Base-by-base conservation (phyloP, 2,329 filamentous ascomycete genomes). In the Amylocarpus encephaloides region DNA sequence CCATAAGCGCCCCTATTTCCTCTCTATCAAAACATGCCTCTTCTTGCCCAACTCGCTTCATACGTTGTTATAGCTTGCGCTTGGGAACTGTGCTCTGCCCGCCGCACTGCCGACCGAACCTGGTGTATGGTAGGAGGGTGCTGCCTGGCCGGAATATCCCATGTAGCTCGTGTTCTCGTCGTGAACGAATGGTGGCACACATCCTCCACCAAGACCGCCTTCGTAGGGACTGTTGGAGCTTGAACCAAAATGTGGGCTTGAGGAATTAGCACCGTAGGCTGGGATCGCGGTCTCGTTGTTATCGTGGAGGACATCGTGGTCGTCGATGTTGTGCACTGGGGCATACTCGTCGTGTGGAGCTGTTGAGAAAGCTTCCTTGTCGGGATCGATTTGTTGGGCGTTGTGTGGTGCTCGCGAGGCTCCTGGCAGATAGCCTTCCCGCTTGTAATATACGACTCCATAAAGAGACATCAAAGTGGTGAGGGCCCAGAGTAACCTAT, bases 341-440 rank as follows among this genome's bases (percentile, higher is more conserved):
- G 80, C 78, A 61, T 85, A 85, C 39, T 84, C 81, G 56, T 85
- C 81, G 62, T 82, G 77, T n/a, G 79, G 79, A 12, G 78, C 79
- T 67, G 81, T 82, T 50, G 79, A 83, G 68, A 85, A 85, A 52
- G 81, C 81, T 26, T 81, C 80, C 71, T 84, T 84, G 66, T 85
- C 81, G 0, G 82, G 82, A 64, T 85, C 82, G 58, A 83, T 83
- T 68, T 79, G 61, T 64, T 70, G 57, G 2, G 64, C 62, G 46
- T 64, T 66, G 30, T 53, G 58, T 1, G 62, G 63, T 11, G 58
- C 61, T 46, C 62, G 50, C 5, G 59, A 61, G 13, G 57, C 57
- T 13, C 81, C 81, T 1, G 82, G 82, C 13, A 84, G 73, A 49
- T 69, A 74, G 60, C 78, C 77, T 67, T 84, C 77, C 62, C 78